phyloP scores from a whole-genome alignment of 78 protist genomes.

The Creolimax fragrantissima region DNA sequence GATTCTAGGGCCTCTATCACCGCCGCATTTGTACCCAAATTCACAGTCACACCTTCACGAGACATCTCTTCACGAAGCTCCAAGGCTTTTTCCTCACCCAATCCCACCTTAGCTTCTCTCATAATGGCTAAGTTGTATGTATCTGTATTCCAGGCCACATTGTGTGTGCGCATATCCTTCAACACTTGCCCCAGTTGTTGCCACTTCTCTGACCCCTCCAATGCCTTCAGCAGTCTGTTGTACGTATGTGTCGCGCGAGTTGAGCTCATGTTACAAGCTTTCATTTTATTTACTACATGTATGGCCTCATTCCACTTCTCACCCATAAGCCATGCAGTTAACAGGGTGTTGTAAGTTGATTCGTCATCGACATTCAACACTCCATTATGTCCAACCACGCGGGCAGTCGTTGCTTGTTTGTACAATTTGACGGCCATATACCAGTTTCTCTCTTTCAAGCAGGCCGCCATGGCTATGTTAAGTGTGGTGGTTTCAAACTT shows the following conservation, averaged over 20 bases:
- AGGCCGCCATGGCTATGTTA: neutral
- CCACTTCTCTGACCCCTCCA: neutral
- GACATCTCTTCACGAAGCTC: neutral
- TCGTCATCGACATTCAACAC: neutral
- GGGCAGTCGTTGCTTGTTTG: no score
- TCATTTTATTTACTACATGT: neutral
- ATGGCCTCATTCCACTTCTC: neutral
- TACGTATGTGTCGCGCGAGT: neutral
- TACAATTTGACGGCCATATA: neutral
- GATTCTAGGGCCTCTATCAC: neutral
- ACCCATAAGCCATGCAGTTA: neutral
- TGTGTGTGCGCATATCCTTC: neutral
- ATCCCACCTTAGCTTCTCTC: neutral
- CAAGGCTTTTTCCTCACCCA: neutral
- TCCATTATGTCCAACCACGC: no score
- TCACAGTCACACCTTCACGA: neutral
- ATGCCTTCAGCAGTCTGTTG: neutral
- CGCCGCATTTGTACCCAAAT: neutral
- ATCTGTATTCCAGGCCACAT: neutral
- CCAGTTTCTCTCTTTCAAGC: neutral
- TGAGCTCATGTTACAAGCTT: neutral
- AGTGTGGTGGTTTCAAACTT: no score
- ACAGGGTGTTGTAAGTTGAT: neutral
- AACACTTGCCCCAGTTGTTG: neutral
- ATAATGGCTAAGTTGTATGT: neutral